A percentile compares a stretch with the other conserved stretches of the same genome.
These are phyloP conservation scores for Arabis hirsuta DNA, from an alignment of 345 rosid genomes.

Conservation along the genomic window DNA sequence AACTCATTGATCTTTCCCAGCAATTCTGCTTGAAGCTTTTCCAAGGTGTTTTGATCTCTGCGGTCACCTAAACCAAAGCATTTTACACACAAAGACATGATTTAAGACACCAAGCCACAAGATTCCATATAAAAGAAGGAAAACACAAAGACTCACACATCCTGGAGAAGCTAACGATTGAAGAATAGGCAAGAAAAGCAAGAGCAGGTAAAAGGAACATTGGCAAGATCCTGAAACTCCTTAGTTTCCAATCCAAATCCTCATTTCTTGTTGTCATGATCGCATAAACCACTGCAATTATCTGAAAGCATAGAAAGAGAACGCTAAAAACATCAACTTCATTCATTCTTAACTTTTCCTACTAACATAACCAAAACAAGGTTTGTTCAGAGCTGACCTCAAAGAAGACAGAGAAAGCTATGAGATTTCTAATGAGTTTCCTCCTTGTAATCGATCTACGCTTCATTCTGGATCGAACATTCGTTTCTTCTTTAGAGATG, in stretches of 20 bases:
- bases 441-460: conserved; percentile 65
- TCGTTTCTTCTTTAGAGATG: conserved; percentile 82
- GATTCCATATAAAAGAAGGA: not conserved
- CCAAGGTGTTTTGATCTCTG: conserved; percentile 79
- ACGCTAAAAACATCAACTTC: conserved; percentile 4
- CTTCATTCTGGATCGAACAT: conserved; percentile 61
- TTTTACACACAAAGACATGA: not conserved
- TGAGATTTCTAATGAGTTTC: conserved; percentile 59
- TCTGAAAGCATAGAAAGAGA: conserved; percentile 40
- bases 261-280: conserved; percentile 66
- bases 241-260: conserved; percentile 70
- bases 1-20: conserved; percentile 88
- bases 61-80: conserved; percentile 64
- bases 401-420: conserved; percentile 66
- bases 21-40: conserved; percentile 78
- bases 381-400: conserved; percentile 49
- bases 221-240: conserved; percentile 69
- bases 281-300: conserved; percentile 72
- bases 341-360: no score
- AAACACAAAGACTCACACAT: conserved; percentile 60
- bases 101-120: not conserved
- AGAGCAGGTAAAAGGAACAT: conserved; percentile 74
- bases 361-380: not conserved
- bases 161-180: conserved; percentile 56
- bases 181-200: conserved; percentile 53